phyloP scores from a whole-genome alignment of 495 filamentous ascomycete species.

The Xylaria venustula region DNA sequence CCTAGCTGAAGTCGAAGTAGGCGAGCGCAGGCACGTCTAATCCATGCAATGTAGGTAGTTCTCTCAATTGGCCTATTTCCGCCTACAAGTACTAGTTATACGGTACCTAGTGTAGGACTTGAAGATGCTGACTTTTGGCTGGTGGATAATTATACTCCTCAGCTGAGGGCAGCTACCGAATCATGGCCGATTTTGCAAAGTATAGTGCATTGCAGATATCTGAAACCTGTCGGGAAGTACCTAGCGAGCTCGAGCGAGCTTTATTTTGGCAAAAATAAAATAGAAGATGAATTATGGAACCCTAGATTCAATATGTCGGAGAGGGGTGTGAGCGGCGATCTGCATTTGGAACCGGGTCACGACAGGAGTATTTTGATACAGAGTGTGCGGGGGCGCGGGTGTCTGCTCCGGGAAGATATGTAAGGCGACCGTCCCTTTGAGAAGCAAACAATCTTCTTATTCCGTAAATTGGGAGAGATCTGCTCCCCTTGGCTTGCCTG shows the following conservation, averaged over 20 bases:
- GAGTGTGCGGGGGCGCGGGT: background rate
- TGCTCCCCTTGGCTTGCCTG: background rate
- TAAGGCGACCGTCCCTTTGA: background rate
- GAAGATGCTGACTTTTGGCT: background rate
- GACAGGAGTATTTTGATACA: slow-evolving; percentile 5
- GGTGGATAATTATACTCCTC: background rate
- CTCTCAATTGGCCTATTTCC: too few species aligned
- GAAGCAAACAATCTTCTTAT: background rate
- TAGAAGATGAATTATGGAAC: too few species aligned
- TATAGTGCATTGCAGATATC: background rate
- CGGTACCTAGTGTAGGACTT: background rate
- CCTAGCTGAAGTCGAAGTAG: too few species aligned
- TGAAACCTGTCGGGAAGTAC: too few species aligned
- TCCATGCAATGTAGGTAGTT: too few species aligned
- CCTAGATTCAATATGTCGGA: background rate
- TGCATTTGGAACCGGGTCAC: background rate
- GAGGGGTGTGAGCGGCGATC: background rate
- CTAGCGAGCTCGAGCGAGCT: too few species aligned
- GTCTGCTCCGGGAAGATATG: background rate
- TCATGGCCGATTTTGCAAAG: background rate
- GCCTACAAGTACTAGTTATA: too few species aligned
- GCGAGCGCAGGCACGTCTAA: too few species aligned
- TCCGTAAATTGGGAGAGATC: background rate
- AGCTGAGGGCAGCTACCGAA: background rate
- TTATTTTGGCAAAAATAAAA: background rate